Conservation (phyloP, 768 basidiomycete genomes). For the Suillus discolor region DNA sequence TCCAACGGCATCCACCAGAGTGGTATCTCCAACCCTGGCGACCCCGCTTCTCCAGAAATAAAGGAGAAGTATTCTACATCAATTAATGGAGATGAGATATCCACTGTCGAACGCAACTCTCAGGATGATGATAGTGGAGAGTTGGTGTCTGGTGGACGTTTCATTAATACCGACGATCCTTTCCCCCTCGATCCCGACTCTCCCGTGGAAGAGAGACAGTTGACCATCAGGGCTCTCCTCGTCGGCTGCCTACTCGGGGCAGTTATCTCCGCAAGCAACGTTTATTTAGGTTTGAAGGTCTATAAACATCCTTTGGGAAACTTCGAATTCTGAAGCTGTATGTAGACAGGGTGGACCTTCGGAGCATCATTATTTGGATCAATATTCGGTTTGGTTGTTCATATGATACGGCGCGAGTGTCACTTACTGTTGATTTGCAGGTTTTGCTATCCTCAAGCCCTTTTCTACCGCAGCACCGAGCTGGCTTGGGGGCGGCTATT, state of each 20-base stretch:
- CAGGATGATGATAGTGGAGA: conserved; percentile 9
- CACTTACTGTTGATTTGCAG: conserved; percentile 33
- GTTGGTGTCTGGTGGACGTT: not conserved
- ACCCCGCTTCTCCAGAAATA: not conserved
- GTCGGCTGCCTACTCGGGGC: conserved; percentile 55
- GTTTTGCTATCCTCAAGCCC: conserved; percentile 60
- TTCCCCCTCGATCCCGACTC: conserved; percentile 57
- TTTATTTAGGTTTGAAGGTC: conserved; percentile 65
- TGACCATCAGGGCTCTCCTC: conserved; percentile 50
- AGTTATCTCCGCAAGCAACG: conserved; percentile 61
- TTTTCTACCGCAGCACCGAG: conserved; percentile 49
- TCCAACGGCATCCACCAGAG: conserved; percentile 8
- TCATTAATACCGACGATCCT: conserved; percentile 32
- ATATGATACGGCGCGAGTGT: conserved; percentile 30
- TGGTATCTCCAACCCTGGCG: not conserved
- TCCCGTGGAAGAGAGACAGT: conserved; percentile 39
- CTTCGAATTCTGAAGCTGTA: not conserved
- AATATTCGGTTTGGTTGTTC: conserved; percentile 12
- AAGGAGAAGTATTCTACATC: conserved; percentile 9
- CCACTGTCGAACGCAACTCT: not conserved
- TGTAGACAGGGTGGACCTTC: conserved; percentile 61
- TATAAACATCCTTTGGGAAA: not conserved
- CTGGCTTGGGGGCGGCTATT: conserved; percentile 51
- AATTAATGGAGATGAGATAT: conserved; percentile 14
- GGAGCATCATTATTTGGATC: conserved; percentile 61